Conservation (phyloP, 768 basidiomycete genomes). For the Holtermanniella nyarrowii region DNA sequence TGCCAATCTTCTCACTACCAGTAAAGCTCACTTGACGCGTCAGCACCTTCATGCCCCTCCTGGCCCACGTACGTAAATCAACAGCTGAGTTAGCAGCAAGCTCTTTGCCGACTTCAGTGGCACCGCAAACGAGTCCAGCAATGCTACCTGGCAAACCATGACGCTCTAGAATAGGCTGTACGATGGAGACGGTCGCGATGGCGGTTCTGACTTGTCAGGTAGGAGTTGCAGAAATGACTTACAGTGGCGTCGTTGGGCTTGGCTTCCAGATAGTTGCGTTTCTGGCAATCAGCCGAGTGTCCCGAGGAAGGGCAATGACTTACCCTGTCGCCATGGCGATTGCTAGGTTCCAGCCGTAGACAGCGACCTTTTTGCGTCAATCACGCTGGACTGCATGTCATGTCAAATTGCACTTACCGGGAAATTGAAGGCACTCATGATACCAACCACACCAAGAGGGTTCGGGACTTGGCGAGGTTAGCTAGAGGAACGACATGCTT, state of each 20-base stretch:
- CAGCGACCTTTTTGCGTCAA: conserved; percentile 16
- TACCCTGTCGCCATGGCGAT: conserved; percentile 52
- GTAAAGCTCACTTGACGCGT: conserved; percentile 72
- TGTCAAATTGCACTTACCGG: conserved; percentile 44
- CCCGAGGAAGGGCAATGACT: not conserved
- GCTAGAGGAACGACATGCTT: not conserved
- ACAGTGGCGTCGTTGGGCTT: conserved; percentile 75
- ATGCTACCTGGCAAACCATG: conserved; percentile 78
- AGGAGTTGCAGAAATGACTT: conserved; percentile 24
- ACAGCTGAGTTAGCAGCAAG: conserved; percentile 64
- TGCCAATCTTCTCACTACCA: conserved; percentile 78
- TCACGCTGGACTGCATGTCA: not conserved
- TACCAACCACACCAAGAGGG: conserved; percentile 62
- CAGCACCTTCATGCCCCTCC: not conserved
- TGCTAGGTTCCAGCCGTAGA: conserved; percentile 65
- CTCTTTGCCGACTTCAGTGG: conserved; percentile 65
- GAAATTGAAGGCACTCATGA: conserved; percentile 92
- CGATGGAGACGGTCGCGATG: conserved; percentile 80
- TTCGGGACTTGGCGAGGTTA: conserved; percentile 61
- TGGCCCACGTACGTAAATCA: conserved; percentile 55
- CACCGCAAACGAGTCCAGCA: conserved; percentile 73
- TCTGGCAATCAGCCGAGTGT: conserved; percentile 51
- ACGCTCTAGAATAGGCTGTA: conserved; percentile 65
- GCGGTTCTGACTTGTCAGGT: conserved; percentile 38
- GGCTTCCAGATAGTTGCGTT: conserved; percentile 96